phyloP scores from a whole-genome alignment of 805 yeast genomes.

The Wickerhamomyces rabaulensis region DNA sequence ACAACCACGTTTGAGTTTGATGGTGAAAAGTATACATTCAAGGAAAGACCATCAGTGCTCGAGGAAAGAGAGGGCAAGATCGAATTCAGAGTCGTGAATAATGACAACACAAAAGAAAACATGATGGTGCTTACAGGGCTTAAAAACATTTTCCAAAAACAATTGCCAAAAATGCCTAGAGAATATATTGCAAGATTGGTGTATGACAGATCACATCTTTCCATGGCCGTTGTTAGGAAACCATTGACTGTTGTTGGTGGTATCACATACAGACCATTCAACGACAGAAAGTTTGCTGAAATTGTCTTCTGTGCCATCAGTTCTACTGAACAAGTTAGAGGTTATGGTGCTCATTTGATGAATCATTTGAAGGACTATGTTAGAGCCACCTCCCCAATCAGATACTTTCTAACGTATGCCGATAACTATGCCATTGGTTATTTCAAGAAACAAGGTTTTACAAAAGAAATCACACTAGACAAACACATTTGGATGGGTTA shows the following conservation, averaged over 20 bases:
- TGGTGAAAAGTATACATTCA: constrained; percentile 75
- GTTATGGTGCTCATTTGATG: constrained; percentile 98
- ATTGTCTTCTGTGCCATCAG: constrained; percentile 98
- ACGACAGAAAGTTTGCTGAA: constrained; percentile 88
- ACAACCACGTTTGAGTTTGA: constrained; percentile 45
- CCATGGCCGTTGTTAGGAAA: constrained; percentile 92
- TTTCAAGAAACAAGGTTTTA: constrained; percentile 96
- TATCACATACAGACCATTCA: constrained; percentile 92
- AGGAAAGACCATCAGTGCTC: constrained; percentile 88
- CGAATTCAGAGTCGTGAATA: constrained; percentile 94
- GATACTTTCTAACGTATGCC: constrained; percentile 90
- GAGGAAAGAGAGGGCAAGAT: constrained; percentile 92
- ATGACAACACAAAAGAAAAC: constrained; percentile 83
- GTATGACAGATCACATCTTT: constrained; percentile 88
- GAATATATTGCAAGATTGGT: constrained; percentile 94
- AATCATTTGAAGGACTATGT: constrained; percentile 96
- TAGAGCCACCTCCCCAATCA: constrained; percentile 76
- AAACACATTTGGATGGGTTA: constrained; percentile 95
- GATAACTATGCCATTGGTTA: constrained; percentile 99
- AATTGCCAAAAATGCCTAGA: constrained; percentile 97
- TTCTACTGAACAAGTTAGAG: constrained; percentile 95
- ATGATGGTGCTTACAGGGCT: constrained; percentile 91
- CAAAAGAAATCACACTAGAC: constrained; percentile 87
- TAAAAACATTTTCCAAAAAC: constrained; percentile 94
- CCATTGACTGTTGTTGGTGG: constrained; percentile 98